Evolutionary conservation across 148 eudicot genomes (phyloP).

Genomic region (Diospyros lotus): DNA sequence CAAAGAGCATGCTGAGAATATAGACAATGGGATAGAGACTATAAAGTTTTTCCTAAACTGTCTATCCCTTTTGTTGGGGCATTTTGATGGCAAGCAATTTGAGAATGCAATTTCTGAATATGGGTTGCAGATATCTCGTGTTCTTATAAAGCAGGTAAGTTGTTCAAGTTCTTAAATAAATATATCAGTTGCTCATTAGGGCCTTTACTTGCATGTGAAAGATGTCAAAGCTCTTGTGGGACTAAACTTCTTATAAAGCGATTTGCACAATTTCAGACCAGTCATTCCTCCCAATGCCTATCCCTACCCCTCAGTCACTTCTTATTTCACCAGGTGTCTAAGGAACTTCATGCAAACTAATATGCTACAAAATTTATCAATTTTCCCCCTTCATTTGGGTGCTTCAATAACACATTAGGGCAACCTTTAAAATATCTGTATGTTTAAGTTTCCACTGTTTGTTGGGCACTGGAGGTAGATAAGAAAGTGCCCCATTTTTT

Average conservation of each 20-base stretch:
- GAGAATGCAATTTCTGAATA: slow-evolving; percentile 37
- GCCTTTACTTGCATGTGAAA: not conserved
- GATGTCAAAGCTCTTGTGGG: not conserved
- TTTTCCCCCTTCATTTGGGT: too few relatives aligned
- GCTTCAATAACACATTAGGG: too few relatives aligned
- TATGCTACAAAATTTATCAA: too few relatives aligned
- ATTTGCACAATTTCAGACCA: not conserved
- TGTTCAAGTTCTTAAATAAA: not conserved
- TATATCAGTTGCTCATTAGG: not conserved
- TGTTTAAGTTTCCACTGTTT: too few relatives aligned
- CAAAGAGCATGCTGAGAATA: slow-evolving; percentile 33
- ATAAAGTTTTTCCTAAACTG: slow-evolving; percentile 68
- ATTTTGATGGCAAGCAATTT: slow-evolving; percentile 45
- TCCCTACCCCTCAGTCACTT: not conserved
- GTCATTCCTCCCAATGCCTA: not conserved
- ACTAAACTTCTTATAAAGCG: not conserved
- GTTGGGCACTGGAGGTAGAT: too few relatives aligned
- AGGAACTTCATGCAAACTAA: not conserved
- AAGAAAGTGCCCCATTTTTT: too few relatives aligned
- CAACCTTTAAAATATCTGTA: too few relatives aligned
- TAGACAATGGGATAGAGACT: slow-evolving; percentile 55
- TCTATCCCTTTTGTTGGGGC: slow-evolving; percentile 67
- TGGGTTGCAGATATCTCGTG: slow-evolving; percentile 46
- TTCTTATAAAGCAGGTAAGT: slow-evolving; percentile 63
- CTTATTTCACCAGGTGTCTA: not conserved